Evolutionary conservation across 1,284 basidiomycete genomes (phyloP).

Genomic region (Boletus sp.): DNA sequence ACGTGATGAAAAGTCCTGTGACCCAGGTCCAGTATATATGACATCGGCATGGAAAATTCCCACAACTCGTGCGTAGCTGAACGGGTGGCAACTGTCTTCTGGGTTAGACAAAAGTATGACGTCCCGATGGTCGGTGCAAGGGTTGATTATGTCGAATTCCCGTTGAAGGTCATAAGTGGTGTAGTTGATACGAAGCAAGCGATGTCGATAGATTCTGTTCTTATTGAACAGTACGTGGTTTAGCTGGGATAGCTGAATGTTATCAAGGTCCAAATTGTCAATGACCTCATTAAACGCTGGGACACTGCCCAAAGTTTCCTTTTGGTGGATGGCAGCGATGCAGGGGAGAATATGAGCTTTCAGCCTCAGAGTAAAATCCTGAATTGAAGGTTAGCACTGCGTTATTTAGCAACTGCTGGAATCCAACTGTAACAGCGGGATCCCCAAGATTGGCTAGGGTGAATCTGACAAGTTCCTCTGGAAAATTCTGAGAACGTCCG

Average conservation of each 20-base stretch:
- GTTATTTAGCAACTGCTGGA: too few relatives aligned
- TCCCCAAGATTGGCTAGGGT: not conserved
- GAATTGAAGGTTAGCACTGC: too few relatives aligned
- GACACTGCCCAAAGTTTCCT: not conserved
- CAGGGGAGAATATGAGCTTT: not conserved
- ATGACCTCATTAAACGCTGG: too few relatives aligned
- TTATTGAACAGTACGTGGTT: not conserved
- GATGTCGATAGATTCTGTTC: not conserved
- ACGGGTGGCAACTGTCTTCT: not conserved
- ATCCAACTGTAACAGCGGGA: not conserved
- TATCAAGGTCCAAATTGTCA: too few relatives aligned
- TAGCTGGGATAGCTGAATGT: not conserved
- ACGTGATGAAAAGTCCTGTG: not conserved
- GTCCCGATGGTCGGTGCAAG: not conserved
- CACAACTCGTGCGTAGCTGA: not conserved
- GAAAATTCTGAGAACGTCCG: constrained; percentile 17
- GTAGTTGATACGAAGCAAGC: not conserved
- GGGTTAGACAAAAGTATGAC: not conserved
- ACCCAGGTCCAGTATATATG: not conserved
- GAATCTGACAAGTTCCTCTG: constrained; percentile 22
- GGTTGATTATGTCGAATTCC: not conserved
- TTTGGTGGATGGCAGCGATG: not conserved
- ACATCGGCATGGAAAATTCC: constrained; percentile 1
- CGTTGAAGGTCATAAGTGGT: not conserved
- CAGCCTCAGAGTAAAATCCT: not conserved